Conservation (phyloP, 2,329 filamentous ascomycete genomes). For the Knufia petricola region DNA sequence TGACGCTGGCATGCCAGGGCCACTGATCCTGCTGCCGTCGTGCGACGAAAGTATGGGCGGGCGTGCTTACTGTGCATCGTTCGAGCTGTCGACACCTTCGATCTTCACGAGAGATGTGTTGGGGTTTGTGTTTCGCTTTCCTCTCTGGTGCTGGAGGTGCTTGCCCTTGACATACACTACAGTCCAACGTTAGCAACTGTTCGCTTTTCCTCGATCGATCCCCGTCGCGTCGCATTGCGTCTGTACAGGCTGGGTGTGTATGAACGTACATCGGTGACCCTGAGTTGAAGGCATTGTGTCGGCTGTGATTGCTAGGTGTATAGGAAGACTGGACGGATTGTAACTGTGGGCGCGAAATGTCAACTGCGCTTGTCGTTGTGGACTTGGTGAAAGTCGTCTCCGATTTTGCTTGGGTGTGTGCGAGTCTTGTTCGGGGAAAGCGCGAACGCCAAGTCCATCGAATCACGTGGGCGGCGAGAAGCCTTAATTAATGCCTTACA, state of each 20-base stretch:
- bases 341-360: conserved; percentile 33
- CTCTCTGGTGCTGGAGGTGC: conserved; percentile 96
- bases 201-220: background rate
- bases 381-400: conserved; percentile 9
- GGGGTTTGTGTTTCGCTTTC: conserved; percentile 83
- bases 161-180: conserved; percentile 91
- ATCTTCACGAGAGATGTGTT: conserved; percentile 94
- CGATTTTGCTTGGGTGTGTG: conserved; percentile 16
- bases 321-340: conserved; percentile 27
- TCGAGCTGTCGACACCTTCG: conserved; percentile 87
- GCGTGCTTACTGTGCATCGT: conserved; percentile 66
- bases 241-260: background rate
- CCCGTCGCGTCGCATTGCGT: conserved; percentile 4
- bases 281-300: conserved; percentile 80
- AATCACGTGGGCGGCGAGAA: too few relatives aligned
- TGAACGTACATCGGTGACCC: conserved; percentile 75
- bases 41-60: conserved; percentile 1
- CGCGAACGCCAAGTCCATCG: conserved; percentile 14
- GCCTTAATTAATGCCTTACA: background rate
- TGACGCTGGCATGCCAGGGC: background rate
- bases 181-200: conserved; percentile 22
- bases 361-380: conserved; percentile 27
- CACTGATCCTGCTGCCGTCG: background rate
- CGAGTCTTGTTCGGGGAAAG: conserved; percentile 8
- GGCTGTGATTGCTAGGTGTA: conserved; percentile 24